A percentile compares a stretch with the other conserved stretches of the same genome.
These are phyloP conservation scores for Cadophora malorum DNA, from an alignment of 2,329 filamentous ascomycete species.

Conservation along the genomic window DNA sequence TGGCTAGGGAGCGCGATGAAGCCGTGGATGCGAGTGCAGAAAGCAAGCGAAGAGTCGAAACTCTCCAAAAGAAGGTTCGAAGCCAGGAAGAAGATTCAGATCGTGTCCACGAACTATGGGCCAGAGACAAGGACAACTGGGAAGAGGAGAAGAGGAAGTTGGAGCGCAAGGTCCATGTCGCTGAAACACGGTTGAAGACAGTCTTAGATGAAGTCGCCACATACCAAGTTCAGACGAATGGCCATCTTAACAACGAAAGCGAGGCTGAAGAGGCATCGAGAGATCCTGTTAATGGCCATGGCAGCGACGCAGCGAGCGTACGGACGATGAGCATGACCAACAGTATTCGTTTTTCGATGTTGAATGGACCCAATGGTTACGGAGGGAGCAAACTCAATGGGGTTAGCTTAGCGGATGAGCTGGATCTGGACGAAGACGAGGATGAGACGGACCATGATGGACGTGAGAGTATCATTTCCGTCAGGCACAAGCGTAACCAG, in stretches of 20 bases:
- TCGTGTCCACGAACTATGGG: conserved; percentile 80
- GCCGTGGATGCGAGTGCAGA: conserved; percentile 76
- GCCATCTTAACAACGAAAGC: conserved; percentile 54
- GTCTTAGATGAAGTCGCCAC: conserved; percentile 86
- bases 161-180: conserved; percentile 87
- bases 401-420: conserved; percentile 86
- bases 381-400: conserved; percentile 65
- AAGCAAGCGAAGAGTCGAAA: conserved; percentile 77
- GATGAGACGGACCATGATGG: conserved; percentile 78
- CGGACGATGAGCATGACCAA: conserved; percentile 76
- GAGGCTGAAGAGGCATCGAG: conserved; percentile 66
- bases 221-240: conserved; percentile 63
- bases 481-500: conserved; percentile 58
- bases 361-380: conserved; percentile 61
- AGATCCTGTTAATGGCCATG: conserved; percentile 61
- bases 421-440: conserved; percentile 80
- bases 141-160: conserved; percentile 80
- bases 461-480: conserved; percentile 65
- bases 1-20: conserved; percentile 85
- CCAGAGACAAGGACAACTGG: conserved; percentile 84
- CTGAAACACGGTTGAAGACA: conserved; percentile 82
- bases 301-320: conserved; percentile 74
- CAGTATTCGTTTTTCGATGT: conserved; percentile 75
- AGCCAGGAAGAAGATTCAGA: conserved; percentile 84
- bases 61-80: conserved; percentile 76